Percentiles rank a stretch among this genome's conserved stretches.
phyloP scores from a whole-genome alignment of 805 yeast species.

The Teunomyces cretensis region DNA sequence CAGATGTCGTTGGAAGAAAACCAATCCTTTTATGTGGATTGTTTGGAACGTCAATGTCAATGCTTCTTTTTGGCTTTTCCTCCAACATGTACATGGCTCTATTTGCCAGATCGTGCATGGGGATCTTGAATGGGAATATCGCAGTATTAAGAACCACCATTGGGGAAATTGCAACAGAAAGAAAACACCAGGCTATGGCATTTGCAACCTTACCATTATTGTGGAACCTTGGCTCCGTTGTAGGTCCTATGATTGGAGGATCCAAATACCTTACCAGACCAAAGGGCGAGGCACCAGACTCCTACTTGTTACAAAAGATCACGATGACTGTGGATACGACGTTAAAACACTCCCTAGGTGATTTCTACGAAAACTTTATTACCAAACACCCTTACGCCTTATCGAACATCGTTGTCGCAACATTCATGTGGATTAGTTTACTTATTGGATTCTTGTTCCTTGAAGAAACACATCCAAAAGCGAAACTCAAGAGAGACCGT shows the following conservation, averaged over 20 bases:
- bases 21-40: constrained; percentile 52
- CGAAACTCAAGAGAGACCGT: constrained; percentile 39
- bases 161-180: constrained; percentile 58
- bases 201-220: constrained; percentile 60
- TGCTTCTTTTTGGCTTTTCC: constrained; percentile 55
- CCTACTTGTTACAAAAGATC: neutral
- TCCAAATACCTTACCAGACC: constrained; percentile 53
- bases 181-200: constrained; percentile 61
- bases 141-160: constrained; percentile 62
- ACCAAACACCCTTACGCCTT: constrained; percentile 48
- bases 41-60: constrained; percentile 48
- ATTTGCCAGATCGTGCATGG: constrained; percentile 52
- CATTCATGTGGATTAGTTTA: constrained; percentile 34
- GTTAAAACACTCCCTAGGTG: neutral
- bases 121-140: constrained; percentile 61
- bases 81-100: constrained; percentile 52
- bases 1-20: constrained; percentile 59
- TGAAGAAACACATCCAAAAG: constrained; percentile 51
- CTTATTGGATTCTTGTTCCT: constrained; percentile 45
- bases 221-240: constrained; percentile 58
- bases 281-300: constrained; percentile 8
- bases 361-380: constrained; percentile 26
- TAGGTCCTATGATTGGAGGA: constrained; percentile 61
- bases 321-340: neutral
- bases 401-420: constrained; percentile 50